Conservation (phyloP, 768 basidiomycete genomes). For the Trametes sanguinea region DNA sequence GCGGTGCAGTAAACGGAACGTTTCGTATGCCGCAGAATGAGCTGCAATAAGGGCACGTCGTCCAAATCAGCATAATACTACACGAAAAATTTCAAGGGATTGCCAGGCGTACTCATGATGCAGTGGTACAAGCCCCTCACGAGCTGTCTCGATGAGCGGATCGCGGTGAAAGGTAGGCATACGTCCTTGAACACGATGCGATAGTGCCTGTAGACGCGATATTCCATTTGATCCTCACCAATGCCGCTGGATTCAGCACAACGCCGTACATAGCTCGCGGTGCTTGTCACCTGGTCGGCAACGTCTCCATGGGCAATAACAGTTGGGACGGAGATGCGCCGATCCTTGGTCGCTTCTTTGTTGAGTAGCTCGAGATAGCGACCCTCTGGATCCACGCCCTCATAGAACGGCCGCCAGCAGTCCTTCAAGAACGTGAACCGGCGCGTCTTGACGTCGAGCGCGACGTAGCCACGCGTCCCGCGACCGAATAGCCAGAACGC, state of each 20-base stretch:
- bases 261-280: no score
- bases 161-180: background rate
- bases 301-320: conserved; percentile 1
- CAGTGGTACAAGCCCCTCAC: background rate
- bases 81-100: no score
- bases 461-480: conserved; percentile 16
- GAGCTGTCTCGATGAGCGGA: background rate
- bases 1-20: background rate
- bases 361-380: background rate
- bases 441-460: conserved; percentile 11
- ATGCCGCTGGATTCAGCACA: no score
- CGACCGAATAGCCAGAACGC: background rate
- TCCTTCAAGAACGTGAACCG: conserved; percentile 20
- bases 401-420: conserved; percentile 9
- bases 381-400: background rate
- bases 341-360: no score
- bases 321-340: background rate
- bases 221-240: background rate
- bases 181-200: background rate
- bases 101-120: background rate
- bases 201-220: background rate
- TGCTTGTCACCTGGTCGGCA: background rate
- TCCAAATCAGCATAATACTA: no score
- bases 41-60: background rate
- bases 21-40: background rate